Conservation (phyloP, 352 stramenopile genomes). For the Phytophthora uliginosa region DNA sequence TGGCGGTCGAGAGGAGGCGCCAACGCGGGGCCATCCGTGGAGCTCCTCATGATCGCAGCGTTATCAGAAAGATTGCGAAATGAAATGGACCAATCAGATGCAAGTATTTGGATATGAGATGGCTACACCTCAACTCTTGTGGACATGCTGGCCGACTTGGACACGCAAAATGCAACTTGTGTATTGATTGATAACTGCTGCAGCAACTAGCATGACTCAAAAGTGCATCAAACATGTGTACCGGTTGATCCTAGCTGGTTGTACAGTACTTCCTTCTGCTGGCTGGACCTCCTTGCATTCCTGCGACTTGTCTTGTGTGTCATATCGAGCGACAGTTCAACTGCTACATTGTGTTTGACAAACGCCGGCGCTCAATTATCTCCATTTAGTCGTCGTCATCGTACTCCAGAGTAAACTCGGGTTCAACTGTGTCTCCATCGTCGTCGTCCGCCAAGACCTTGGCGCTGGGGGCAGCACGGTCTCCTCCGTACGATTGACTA, state of each 20-base stretch:
- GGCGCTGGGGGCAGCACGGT: not conserved
- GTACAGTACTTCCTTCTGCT: constrained; percentile 13
- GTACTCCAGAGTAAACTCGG: constrained; percentile 84
- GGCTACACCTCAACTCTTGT: constrained; percentile 20
- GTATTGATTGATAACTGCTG: constrained; percentile 13
- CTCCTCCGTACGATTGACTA: constrained; percentile 31
- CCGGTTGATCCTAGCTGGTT: not conserved
- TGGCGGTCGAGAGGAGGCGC: not conserved
- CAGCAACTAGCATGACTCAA: constrained; percentile 12
- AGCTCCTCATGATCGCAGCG: constrained; percentile 19
- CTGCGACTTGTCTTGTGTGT: constrained; percentile 3
- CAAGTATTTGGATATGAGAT: constrained; percentile 5
- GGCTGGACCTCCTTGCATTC: not conserved
- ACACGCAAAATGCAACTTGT: constrained; percentile 1
- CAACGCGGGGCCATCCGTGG: constrained; percentile 2
- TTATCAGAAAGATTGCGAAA: constrained; percentile 23
- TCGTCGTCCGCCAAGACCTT: constrained; percentile 66
- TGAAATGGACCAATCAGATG: constrained; percentile 20
- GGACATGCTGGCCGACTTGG: constrained; percentile 1
- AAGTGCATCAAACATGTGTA: constrained; percentile 10
- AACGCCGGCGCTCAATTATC: constrained; percentile 34
- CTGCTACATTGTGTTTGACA: constrained; percentile 26
- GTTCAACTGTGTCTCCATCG: constrained; percentile 58
- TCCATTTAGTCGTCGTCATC: constrained; percentile 78
- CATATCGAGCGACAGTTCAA: constrained; percentile 4